Conservation (phyloP, 2,329 filamentous ascomycete genomes). For the Phyllosticta citrichinensis region DNA sequence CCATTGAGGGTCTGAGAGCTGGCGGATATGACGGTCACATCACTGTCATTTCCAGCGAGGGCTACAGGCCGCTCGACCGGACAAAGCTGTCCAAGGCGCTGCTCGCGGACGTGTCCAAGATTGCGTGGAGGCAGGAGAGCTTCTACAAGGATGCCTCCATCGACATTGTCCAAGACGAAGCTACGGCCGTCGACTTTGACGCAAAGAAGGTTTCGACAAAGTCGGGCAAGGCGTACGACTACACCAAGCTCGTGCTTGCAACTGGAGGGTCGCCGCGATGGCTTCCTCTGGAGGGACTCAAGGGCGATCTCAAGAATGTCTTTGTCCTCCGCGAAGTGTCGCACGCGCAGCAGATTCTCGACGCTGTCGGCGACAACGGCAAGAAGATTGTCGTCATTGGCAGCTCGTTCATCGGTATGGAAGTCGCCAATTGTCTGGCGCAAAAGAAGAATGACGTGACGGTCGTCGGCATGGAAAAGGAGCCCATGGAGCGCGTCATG, state of each 20-base stretch:
- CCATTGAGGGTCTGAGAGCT: slow-evolving; percentile 72
- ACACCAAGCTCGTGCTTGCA: slow-evolving; percentile 83
- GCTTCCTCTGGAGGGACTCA: slow-evolving; percentile 76
- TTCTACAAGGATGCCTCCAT: slow-evolving; percentile 62
- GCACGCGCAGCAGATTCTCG: slow-evolving; percentile 67
- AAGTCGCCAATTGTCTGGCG: slow-evolving; percentile 74
- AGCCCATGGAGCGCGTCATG: slow-evolving; percentile 77
- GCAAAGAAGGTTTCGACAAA: slow-evolving; percentile 65
- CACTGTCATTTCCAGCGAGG: slow-evolving; percentile 75
- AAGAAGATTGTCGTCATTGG: slow-evolving; percentile 93
- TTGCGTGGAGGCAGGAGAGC: slow-evolving; percentile 63
- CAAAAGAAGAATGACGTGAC: slow-evolving; percentile 72
- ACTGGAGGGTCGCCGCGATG: slow-evolving; percentile 70
- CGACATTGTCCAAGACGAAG: slow-evolving; percentile 48
- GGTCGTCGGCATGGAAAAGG: slow-evolving; percentile 78
- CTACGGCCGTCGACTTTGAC: slow-evolving; percentile 66
- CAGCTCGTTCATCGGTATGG: slow-evolving; percentile 96
- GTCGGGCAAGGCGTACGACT: slow-evolving; percentile 59
- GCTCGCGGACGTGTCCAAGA: slow-evolving; percentile 67
- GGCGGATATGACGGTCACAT: slow-evolving; percentile 71
- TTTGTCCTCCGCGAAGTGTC: slow-evolving; percentile 73
- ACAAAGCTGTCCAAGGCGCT: slow-evolving; percentile 94
- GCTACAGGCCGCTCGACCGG: slow-evolving; percentile 79
- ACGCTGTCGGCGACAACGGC: slow-evolving; percentile 65
- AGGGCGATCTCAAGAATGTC: slow-evolving; percentile 69